phyloP scores from a whole-genome alignment of 257 asterid species.

The Solanum chilense region DNA sequence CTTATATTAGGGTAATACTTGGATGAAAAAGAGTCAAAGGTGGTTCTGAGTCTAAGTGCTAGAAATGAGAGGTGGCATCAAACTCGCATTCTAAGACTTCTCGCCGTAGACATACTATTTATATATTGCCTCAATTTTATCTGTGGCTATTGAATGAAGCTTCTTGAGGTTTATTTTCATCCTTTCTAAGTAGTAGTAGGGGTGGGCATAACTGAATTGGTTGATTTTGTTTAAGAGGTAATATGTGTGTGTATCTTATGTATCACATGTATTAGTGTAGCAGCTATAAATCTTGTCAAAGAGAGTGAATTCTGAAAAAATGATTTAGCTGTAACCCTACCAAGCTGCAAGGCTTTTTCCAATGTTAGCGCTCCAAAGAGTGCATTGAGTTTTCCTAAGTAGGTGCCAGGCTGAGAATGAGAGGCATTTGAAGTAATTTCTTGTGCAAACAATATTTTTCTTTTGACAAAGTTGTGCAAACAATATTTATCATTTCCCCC shows the following conservation, averaged over 20 bases:
- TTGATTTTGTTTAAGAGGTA: not conserved
- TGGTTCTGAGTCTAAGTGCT: not conserved
- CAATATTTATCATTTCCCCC: not conserved
- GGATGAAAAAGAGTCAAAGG: not conserved
- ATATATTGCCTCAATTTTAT: not conserved
- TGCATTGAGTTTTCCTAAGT: not conserved
- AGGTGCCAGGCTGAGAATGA: not conserved
- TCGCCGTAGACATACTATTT: not conserved
- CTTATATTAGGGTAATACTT: not conserved
- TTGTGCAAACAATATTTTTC: not conserved
- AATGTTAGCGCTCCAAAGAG: not conserved
- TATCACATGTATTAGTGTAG: not conserved
- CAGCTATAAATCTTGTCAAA: not conserved
- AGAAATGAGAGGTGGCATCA: not conserved
- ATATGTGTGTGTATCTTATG: not conserved
- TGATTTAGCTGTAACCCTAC: not conserved
- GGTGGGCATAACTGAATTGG: not conserved
- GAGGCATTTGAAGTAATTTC: not conserved
- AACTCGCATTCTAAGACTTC: not conserved
- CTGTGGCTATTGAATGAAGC: not conserved
- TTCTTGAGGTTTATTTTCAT: not conserved
- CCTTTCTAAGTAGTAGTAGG: not conserved
- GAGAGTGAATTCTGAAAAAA: not conserved
- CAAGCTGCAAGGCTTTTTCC: not conserved
- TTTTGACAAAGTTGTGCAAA: not conserved